Conservation (phyloP, 2,329 filamentous ascomycete species). For the Claviceps africana region DNA sequence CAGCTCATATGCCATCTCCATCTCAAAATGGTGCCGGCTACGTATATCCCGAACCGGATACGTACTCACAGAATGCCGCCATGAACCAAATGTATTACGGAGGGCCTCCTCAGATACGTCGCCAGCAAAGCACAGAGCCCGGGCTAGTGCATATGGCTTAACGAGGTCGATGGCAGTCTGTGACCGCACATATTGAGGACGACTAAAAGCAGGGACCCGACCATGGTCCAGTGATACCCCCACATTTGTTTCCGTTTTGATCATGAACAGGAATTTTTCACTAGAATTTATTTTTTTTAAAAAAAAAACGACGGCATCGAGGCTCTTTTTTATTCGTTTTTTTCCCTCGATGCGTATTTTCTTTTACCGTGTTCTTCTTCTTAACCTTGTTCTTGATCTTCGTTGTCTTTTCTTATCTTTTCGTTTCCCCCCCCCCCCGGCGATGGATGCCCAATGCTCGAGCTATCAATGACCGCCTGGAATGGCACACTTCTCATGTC, state of each 20-base stretch:
- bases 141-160: slow-evolving; percentile 28
- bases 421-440: not conserved
- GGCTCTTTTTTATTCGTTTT: not conserved
- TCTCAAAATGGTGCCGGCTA: slow-evolving; percentile 55
- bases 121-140: slow-evolving; percentile 64
- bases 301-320: not conserved
- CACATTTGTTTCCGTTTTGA: slow-evolving; percentile 3
- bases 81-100: slow-evolving; percentile 62
- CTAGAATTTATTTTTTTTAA: too few relatives aligned
- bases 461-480: not conserved
- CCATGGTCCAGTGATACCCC: slow-evolving; percentile 12
- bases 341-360: not conserved
- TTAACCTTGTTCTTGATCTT: not conserved
- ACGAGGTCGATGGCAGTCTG: slow-evolving; percentile 9
- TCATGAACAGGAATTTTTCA: not conserved
- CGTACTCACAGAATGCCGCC: slow-evolving; percentile 44
- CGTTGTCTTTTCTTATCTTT: too few relatives aligned
- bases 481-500: not conserved
- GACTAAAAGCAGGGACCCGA: not conserved
- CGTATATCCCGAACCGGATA: slow-evolving; percentile 73
- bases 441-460: not conserved
- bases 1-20: slow-evolving; percentile 57
- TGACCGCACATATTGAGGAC: not conserved
- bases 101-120: slow-evolving; percentile 48
- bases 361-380: not conserved